Conservation (phyloP, 2,329 filamentous ascomycete genomes). For the Aspergillus quadrilineatus region DNA sequence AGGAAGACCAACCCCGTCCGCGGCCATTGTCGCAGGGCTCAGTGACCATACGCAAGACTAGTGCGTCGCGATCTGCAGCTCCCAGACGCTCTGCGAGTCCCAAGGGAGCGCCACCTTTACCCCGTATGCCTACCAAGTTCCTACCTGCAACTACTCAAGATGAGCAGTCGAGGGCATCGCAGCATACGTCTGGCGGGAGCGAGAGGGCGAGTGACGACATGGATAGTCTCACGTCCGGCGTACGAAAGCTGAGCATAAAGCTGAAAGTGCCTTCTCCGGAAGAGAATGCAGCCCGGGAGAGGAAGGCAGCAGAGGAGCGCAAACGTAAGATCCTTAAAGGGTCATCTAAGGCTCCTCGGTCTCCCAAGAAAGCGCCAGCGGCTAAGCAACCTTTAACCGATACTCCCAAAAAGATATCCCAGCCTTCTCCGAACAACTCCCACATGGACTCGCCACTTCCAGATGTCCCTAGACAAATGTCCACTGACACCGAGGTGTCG, state of each 20-base stretch:
- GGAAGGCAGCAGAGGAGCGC: slow-evolving; percentile 43
- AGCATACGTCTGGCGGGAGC: slow-evolving; percentile 1
- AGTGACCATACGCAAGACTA: slow-evolving; percentile 55
- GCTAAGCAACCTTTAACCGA: slow-evolving; percentile 8
- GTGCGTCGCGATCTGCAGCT: slow-evolving; percentile 44
- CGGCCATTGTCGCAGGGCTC: slow-evolving; percentile 14
- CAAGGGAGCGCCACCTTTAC: slow-evolving; percentile 42
- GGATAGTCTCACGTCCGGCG: slow-evolving; percentile 52
- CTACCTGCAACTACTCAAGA: slow-evolving; percentile 9
- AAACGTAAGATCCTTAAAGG: slow-evolving; percentile 32
- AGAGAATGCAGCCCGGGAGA: slow-evolving; percentile 56
- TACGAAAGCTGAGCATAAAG: slow-evolving; percentile 57
- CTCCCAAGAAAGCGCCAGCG: slow-evolving; percentile 34
- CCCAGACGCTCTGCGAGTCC: slow-evolving; percentile 37
- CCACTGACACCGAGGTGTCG: not conserved
- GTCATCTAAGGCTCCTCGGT: slow-evolving; percentile 22
- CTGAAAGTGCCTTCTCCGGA: slow-evolving; percentile 59
- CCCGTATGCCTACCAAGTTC: slow-evolving; percentile 42
- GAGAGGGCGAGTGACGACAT: slow-evolving; percentile 37
- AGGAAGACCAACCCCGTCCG: slow-evolving; percentile 11
- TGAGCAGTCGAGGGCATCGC: not conserved
- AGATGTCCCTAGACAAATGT: not conserved
- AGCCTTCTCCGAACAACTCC: slow-evolving; percentile 6
- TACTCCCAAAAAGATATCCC: slow-evolving; percentile 9
- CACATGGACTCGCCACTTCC: slow-evolving; percentile 5